Evolutionary conservation across 2,329 filamentous ascomycete genomes (phyloP).

Genomic region (Exophiala alcalophila): DNA sequence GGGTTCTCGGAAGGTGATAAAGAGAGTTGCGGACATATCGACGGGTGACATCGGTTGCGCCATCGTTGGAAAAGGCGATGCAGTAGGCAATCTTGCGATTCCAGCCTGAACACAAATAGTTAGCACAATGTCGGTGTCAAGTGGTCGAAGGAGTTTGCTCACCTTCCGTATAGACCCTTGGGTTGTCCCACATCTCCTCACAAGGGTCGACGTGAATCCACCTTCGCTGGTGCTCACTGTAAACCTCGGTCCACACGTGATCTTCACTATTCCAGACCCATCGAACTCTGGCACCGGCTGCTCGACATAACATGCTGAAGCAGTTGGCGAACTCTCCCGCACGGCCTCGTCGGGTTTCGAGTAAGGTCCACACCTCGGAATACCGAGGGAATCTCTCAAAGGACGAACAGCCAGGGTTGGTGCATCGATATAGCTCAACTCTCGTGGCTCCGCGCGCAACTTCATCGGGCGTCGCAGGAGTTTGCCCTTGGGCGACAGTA

Average conservation of each 20-base stretch:
- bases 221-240: constrained; percentile 85
- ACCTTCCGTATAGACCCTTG: constrained; percentile 84
- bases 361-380: constrained; percentile 87
- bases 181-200: constrained; percentile 93
- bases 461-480: constrained; percentile 82
- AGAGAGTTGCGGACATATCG: constrained; percentile 57
- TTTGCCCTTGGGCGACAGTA: constrained; percentile 79
- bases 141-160: constrained; percentile 33
- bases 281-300: constrained; percentile 82
- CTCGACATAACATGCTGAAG: constrained; percentile 96
- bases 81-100: constrained; percentile 95
- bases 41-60: constrained; percentile 64
- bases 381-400: constrained; percentile 92
- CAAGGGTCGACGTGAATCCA: constrained; percentile 98
- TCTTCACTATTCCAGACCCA: constrained; percentile 99
- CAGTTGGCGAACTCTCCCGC: constrained; percentile 97
- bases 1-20: constrained; percentile 66
- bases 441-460: constrained; percentile 79
- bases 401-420: constrained; percentile 67
- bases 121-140: constrained; percentile 3
- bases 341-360: constrained; percentile 81
- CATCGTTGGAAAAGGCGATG: constrained; percentile 92
- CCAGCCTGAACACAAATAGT: constrained; percentile 60
- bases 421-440: constrained; percentile 89
- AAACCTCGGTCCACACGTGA: constrained; percentile 96